Base-by-base conservation (phyloP, 192 early-diverging fungal species). In the Coemansia sp. region DNA sequence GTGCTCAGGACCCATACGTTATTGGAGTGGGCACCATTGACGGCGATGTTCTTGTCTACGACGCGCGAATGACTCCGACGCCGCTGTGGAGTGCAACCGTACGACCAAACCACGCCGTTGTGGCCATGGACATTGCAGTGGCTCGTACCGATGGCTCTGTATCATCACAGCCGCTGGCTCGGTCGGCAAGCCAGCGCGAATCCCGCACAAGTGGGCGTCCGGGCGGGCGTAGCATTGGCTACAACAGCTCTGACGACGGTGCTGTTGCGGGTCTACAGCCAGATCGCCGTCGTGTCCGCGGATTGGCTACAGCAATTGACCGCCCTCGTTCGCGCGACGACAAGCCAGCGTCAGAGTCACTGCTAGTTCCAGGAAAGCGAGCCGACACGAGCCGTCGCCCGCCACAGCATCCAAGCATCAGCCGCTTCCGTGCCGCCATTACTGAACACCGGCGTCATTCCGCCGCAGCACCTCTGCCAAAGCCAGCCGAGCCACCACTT, bases 331-430 rank as follows among this genome's bases (percentile, higher is more conserved):
- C 14, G 12, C 51, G 32, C 10, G 68, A 70, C 14, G 25, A 27
- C 1, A 58, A 37, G 35, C 25, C 29, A 29, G 43, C 67, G 19
- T 19, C 29, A 7, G 6, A 15, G 24, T 37, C 43, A 21, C 43
- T 35, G 32, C 21, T 43, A 53, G 43, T 25, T 12, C 14, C 61
- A n/a, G 14, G 1, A 24, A 48, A n/a, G 29, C 21, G 25, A 29
- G 48, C 38, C 19, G 66, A 63, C n/a, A 17, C 47, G 15, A 24
- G 35, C 23, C 17, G 38, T 21, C 70, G 69, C 5, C 75, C 75
- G 17, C 75, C 75, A 12, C 69, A 72, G 49, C 75, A 78, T 17
- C 75, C 75, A 17, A 72, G 52, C 54, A 78, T 78, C 27, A 41
- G 56, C 50, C 51, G 67, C 10, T 66, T 69, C 52, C 75, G 25